Conservation (phyloP, 345 rosid genomes). For the Nephelium lappaceum region DNA sequence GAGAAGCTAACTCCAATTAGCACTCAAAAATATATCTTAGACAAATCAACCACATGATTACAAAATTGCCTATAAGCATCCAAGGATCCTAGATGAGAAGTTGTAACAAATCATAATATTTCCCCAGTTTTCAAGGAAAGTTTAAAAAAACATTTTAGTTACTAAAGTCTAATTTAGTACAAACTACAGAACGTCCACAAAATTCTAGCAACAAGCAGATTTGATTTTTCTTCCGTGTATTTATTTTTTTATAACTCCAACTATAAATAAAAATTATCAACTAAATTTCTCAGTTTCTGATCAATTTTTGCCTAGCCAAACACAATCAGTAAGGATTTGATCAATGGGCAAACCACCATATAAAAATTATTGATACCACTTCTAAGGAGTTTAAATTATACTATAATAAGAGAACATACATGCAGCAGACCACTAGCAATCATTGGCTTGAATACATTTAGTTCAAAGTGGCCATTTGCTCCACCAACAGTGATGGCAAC, state of each 20-base stretch:
- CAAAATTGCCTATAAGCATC: neutral
- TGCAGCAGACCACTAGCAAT: constrained; percentile 86
- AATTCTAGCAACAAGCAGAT: neutral
- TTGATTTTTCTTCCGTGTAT: neutral
- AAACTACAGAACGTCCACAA: neutral
- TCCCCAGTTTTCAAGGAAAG: neutral
- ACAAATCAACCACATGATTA: neutral
- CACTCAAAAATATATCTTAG: neutral
- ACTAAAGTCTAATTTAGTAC: neutral
- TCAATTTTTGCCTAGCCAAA: neutral
- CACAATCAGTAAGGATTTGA: neutral
- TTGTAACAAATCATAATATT: neutral
- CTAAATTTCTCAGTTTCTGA: neutral
- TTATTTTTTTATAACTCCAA: neutral
- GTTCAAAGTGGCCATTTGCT: constrained; percentile 93
- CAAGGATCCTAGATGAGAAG: neutral
- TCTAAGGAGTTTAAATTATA: neutral
- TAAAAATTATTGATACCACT: neutral
- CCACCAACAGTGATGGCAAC: constrained; percentile 91
- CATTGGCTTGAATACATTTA: constrained; percentile 97
- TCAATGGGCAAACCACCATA: neutral
- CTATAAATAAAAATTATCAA: neutral
- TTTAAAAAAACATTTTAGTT: neutral
- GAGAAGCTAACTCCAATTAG: neutral
- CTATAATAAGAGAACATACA: constrained; percentile 42